Conservation (phyloP, 2,329 filamentous ascomycete species). For the Cryphonectria nitschkei region DNA sequence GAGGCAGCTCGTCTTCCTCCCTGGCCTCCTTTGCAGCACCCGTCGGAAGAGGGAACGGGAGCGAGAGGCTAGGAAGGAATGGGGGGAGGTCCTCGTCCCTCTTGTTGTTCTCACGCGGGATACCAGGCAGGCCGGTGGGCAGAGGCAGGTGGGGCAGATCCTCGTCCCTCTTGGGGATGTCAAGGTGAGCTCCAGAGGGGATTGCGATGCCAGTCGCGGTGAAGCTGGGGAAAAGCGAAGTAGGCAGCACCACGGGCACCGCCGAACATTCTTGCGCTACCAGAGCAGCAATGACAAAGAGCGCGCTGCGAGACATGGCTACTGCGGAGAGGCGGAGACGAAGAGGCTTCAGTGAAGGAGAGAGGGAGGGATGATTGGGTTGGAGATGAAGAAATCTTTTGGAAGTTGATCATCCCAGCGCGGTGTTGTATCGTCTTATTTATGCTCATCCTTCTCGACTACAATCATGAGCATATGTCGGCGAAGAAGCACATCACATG, state of each 20-base stretch:
- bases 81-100: constrained; percentile 3
- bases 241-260: constrained; percentile 10
- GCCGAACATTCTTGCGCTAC: constrained; percentile 20
- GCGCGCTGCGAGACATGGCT: constrained; percentile 13
- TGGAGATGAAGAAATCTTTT: not conserved
- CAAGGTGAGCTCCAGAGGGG: constrained; percentile 1
- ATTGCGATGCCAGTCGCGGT: constrained; percentile 4
- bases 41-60: not conserved
- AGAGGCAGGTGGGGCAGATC: constrained; percentile 1
- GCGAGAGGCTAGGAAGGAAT: not conserved
- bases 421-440: constrained; percentile 3
- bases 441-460: not conserved
- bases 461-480: not conserved
- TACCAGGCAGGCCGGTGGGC: not conserved
- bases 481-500: not conserved
- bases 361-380: not conserved
- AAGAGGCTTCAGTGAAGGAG: not conserved
- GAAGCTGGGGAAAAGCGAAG: constrained; percentile 8
- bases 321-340: not conserved
- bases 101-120: not conserved
- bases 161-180: constrained; percentile 10
- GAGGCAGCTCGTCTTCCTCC: not conserved
- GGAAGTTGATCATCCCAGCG: not conserved
- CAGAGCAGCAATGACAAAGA: constrained; percentile 18
- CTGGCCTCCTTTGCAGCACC: not conserved